These are phyloP conservation scores for Fusarium hostae DNA, from an alignment of 2,329 filamentous ascomycete species.

Conservation along the genomic window DNA sequence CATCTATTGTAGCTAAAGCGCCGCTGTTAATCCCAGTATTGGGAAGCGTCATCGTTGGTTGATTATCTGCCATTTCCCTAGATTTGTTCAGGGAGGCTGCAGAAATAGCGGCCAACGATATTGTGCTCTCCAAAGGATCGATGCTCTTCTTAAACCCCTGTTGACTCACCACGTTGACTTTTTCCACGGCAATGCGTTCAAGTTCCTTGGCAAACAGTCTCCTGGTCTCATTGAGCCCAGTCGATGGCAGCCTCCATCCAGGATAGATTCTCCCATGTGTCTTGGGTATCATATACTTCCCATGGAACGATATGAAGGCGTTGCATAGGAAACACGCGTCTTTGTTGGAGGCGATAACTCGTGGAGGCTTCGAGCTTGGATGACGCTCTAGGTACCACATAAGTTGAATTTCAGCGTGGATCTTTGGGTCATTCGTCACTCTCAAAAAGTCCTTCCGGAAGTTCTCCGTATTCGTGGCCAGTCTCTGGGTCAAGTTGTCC, in stretches of 20 bases:
- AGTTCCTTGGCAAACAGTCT: conserved; percentile 5
- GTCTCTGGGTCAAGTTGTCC: neutral
- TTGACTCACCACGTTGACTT: neutral
- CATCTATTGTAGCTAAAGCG: neutral
- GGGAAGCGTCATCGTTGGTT: neutral
- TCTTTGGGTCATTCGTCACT: neutral
- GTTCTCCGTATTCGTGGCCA: neutral
- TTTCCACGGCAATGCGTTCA: conserved; percentile 1
- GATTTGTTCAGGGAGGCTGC: neutral
- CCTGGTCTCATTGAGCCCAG: neutral
- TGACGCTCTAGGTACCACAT: conserved; percentile 27
- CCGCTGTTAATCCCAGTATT: neutral
- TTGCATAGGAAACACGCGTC: conserved; percentile 39
- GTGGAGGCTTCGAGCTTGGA: conserved; percentile 1
- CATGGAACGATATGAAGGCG: conserved; percentile 19
- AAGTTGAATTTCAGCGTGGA: conserved; percentile 42
- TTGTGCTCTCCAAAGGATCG: conserved; percentile 15
- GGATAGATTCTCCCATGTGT: conserved; percentile 38
- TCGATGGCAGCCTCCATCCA: conserved; percentile 24
- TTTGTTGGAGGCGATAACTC: conserved; percentile 38
- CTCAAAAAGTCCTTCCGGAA: neutral
- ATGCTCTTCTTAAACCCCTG: neutral
- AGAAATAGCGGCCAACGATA: neutral
- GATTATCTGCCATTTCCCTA: neutral
- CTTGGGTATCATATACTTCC: conserved; percentile 9